Evolutionary conservation across 306 rosid genomes (phyloP).

Genomic region (Ormosia emarginata): DNA sequence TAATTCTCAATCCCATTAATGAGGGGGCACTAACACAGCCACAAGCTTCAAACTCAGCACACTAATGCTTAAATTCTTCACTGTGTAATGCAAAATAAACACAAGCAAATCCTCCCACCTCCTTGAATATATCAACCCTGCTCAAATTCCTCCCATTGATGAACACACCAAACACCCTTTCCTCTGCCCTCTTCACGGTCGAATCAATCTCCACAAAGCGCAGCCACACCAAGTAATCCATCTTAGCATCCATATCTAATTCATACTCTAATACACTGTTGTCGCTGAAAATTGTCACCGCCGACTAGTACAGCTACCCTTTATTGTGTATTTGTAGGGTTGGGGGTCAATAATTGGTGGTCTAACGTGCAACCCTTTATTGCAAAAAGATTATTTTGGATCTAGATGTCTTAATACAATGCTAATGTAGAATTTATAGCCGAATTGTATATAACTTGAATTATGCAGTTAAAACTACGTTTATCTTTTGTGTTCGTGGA

Average conservation of each 20-base stretch:
- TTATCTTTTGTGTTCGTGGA: too few relatives aligned
- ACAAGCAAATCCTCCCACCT: constrained; percentile 71
- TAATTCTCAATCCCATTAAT: constrained; percentile 80
- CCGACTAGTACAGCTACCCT: constrained; percentile 67
- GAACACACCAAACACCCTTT: constrained; percentile 72
- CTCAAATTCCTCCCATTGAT: constrained; percentile 55
- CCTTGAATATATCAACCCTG: constrained; percentile 60
- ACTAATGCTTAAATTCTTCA: constrained; percentile 58
- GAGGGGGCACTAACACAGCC: constrained; percentile 61
- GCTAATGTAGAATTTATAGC: neutral
- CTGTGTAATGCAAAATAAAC: constrained; percentile 52
- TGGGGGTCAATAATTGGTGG: neutral
- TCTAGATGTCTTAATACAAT: neutral
- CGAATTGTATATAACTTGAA: neutral
- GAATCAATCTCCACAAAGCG: constrained; percentile 85
- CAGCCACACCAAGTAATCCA: constrained; percentile 83
- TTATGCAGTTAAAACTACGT: neutral
- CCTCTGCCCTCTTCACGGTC: constrained; percentile 54
- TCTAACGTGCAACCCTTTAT: neutral
- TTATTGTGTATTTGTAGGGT: neutral
- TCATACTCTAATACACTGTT: constrained; percentile 44
- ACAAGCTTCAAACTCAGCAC: constrained; percentile 49
- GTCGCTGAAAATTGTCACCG: constrained; percentile 42
- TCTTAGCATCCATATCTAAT: constrained; percentile 82
- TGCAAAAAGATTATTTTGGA: neutral